phyloP scores from a whole-genome alignment of 345 rosid genomes.

The Citrus medica region DNA sequence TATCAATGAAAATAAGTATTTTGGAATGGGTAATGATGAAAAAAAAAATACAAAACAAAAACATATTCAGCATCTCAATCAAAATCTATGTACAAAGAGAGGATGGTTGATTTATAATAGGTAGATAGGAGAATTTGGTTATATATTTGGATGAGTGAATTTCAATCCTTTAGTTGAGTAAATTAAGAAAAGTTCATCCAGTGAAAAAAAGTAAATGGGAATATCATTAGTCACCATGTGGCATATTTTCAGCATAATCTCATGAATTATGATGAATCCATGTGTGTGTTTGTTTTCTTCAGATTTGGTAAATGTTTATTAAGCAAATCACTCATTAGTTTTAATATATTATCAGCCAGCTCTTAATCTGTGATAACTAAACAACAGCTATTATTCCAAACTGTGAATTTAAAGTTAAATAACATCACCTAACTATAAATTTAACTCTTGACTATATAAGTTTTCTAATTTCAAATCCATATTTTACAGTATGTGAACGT shows the following conservation, averaged over 20 bases:
- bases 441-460: too few relatives aligned
- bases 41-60: neutral
- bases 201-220: neutral
- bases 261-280: neutral
- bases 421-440: too few relatives aligned
- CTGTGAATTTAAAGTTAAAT: too few relatives aligned
- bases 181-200: neutral
- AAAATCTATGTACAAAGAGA: neutral
- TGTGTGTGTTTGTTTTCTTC: neutral
- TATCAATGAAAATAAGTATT: neutral
- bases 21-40: neutral
- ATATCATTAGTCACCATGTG: neutral
- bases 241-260: neutral
- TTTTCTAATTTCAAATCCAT: too few relatives aligned
- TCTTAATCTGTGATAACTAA: too few relatives aligned
- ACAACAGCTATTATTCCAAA: too few relatives aligned
- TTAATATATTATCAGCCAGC: neutral
- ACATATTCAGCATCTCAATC: neutral
- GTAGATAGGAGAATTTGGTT: neutral
- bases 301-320: neutral
- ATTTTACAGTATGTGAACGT: too few relatives aligned
- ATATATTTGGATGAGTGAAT: neutral
- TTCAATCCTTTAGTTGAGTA: neutral
- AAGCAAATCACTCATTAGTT: neutral
- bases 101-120: neutral